These are phyloP conservation scores for Scheffersomyces insectosa DNA, from an alignment of 1,139 yeast species.

Conservation along the genomic window DNA sequence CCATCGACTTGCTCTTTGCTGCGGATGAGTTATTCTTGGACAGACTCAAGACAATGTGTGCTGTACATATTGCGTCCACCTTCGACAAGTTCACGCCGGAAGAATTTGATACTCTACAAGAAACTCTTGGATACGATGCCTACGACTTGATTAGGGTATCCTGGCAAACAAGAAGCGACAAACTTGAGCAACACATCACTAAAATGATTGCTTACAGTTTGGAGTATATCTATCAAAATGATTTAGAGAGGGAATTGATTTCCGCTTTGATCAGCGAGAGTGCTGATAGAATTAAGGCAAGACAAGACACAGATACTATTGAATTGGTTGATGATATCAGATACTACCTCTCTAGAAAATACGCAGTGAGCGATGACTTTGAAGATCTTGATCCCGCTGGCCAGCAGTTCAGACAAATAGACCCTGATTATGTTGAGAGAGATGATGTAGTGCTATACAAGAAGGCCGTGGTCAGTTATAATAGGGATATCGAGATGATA, in stretches of 20 bases:
- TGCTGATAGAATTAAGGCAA: constrained; percentile 55
- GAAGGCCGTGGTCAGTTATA: constrained; percentile 25
- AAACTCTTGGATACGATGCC: constrained; percentile 35
- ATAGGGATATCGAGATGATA: constrained; percentile 40
- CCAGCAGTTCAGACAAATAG: constrained; percentile 9
- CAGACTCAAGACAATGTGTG: constrained; percentile 64
- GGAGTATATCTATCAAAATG: constrained; percentile 31
- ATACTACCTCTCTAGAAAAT: constrained; percentile 57
- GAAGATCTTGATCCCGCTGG: constrained; percentile 31
- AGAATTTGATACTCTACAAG: constrained; percentile 20
- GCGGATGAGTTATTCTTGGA: constrained; percentile 68
- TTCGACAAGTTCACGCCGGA: constrained; percentile 21
- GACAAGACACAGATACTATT: constrained; percentile 78
- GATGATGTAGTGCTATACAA: constrained; percentile 34
- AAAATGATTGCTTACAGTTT: constrained; percentile 56
- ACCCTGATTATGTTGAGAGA: constrained; percentile 4
- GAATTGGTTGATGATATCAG: constrained; percentile 78
- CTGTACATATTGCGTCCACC: constrained; percentile 54
- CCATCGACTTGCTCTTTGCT: constrained; percentile 56
- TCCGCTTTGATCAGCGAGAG: constrained; percentile 37
- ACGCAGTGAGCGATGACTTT: constrained; percentile 32
- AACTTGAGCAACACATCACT: constrained; percentile 66
- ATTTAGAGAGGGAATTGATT: constrained; percentile 23
- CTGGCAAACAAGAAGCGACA: constrained; percentile 67
- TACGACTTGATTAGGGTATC: constrained; percentile 63